Evolutionary conservation across 2,329 filamentous ascomycete species (phyloP), one percentile per base, ranked within the genome.

Genomic region (Colletotrichum tamarilloi): DNA sequence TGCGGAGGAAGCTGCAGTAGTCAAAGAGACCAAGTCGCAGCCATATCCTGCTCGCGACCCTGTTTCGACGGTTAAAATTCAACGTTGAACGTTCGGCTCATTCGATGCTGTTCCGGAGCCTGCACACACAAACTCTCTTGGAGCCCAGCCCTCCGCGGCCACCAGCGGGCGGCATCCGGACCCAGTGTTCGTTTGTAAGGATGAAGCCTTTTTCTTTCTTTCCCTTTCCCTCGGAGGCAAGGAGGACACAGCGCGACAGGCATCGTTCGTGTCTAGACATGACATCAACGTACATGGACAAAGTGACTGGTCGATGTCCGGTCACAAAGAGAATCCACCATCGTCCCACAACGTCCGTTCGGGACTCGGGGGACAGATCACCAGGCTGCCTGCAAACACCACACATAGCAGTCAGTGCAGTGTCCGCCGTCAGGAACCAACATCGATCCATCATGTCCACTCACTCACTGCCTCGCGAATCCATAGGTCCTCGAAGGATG

Each of bases 151-250:
- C 24, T 63, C 42, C 58, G 42, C 42, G 60, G 60, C 60, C 46
- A 22, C 14, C 30, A 64, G 46, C 62, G 53, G 52, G 28, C 42
- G 24, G 38, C 55, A 60, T 72, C 35, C 57, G 38, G 69, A 42
- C 63, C 56, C 30, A 66, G 69, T 57, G 57, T 72, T 72, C 69
- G 58, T 72, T 58, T 62, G 64, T 68, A 72, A 42, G 16, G 6
- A 42, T 16, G 32, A 38, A 70, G 38, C n/a, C 28, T 58, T 66
- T 58, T 46, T 42, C 16, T 42, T 42, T 42, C 19, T 9, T n/a
- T 49, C 42, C 42, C 42, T 49, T 19, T 42, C 16, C 19, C 42
- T n/a, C 42, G 19, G 42, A 49, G 42, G 42, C 42, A 49, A 49
- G 42, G 42, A 49, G 42, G 42, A 49, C 35, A 14, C 26, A 28